These are phyloP conservation scores for Calonectria fujianensis DNA, from an alignment of 2,329 filamentous ascomycete genomes.

Conservation along the genomic window DNA sequence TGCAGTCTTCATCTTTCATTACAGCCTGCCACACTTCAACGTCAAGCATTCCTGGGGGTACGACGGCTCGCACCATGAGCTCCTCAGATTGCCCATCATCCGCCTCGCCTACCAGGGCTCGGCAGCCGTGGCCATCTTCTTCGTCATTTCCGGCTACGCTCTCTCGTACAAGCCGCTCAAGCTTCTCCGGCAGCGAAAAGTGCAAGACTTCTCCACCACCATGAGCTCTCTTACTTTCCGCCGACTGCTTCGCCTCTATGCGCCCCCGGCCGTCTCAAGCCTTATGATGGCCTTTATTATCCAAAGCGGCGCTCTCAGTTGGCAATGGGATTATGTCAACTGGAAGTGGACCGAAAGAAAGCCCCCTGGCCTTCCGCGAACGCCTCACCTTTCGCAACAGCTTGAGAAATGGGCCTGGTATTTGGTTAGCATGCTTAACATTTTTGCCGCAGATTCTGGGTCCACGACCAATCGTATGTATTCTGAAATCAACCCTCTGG, in stretches of 20 bases:
- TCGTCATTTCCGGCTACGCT: slow-evolving; percentile 77
- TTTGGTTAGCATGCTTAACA: slow-evolving; percentile 70
- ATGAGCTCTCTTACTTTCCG: slow-evolving; percentile 72
- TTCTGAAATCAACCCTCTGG: slow-evolving; percentile 1
- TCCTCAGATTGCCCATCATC: slow-evolving; percentile 72
- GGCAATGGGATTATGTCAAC: slow-evolving; percentile 65
- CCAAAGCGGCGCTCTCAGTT: slow-evolving; percentile 68
- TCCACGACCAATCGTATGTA: slow-evolving; percentile 66
- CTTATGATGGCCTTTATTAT: slow-evolving; percentile 67
- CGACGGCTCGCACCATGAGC: slow-evolving; percentile 64
- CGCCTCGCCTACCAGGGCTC: slow-evolving; percentile 73
- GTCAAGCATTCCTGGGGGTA: slow-evolving; percentile 71
- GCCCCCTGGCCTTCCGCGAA: slow-evolving; percentile 63
- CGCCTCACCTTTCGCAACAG: slow-evolving; percentile 68
- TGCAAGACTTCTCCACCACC: slow-evolving; percentile 63
- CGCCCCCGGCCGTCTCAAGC: slow-evolving; percentile 71
- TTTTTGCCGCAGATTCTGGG: slow-evolving; percentile 70
- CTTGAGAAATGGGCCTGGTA: slow-evolving; percentile 67
- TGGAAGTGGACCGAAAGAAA: slow-evolving; percentile 59
- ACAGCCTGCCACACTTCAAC: slow-evolving; percentile 70
- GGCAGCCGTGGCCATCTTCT: slow-evolving; percentile 76
- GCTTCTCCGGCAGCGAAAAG: slow-evolving; percentile 61
- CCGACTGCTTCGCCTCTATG: slow-evolving; percentile 70
- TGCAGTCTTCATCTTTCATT: slow-evolving; percentile 75
- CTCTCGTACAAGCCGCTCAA: slow-evolving; percentile 72